phyloP scores from a whole-genome alignment of 257 asterid genomes.

The Cynanchum wilfordii region DNA sequence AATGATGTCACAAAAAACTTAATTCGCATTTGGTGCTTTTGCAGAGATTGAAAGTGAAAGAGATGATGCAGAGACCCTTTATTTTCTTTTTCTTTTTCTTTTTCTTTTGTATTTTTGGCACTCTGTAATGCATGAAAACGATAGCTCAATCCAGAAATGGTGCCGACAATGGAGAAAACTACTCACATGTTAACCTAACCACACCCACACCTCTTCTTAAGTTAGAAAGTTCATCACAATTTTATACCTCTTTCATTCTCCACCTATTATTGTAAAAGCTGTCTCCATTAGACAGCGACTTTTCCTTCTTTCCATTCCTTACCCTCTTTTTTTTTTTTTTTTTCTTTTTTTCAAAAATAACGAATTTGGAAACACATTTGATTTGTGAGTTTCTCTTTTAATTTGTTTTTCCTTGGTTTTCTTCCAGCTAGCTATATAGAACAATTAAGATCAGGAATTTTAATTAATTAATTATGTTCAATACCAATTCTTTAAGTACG shows the following conservation, averaged over 20 bases:
- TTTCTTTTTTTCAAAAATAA: too few relatives aligned
- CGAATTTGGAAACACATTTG: too few relatives aligned
- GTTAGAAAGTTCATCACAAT: conserved; percentile 1
- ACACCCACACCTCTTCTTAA: conserved; percentile 3
- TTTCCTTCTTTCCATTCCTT: background rate
- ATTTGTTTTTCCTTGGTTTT: too few relatives aligned
- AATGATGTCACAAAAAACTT: conserved; percentile 23
- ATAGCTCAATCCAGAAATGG: background rate
- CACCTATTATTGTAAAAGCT: conserved; percentile 1
- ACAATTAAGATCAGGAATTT: too few relatives aligned
- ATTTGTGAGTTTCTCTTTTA: too few relatives aligned
- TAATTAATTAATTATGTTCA: too few relatives aligned
- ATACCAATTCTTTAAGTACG: too few relatives aligned
- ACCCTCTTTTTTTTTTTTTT: background rate
- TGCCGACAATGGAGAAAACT: conserved; percentile 17
- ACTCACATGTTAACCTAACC: conserved; percentile 1
- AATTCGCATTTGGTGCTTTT: conserved; percentile 17
- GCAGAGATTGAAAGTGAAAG: conserved; percentile 15
- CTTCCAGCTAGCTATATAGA: too few relatives aligned
- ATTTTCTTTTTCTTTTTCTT: background rate
- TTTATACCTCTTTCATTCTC: conserved; percentile 7
- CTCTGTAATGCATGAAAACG: conserved; percentile 6
- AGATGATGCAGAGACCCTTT: background rate
- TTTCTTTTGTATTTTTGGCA: background rate
- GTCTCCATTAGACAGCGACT: conserved; percentile 8